Percentiles rank a stretch among this genome's conserved stretches.
Conservation (phyloP, 2,329 filamentous ascomycete species). For the Apiospora saccharicola region DNA sequence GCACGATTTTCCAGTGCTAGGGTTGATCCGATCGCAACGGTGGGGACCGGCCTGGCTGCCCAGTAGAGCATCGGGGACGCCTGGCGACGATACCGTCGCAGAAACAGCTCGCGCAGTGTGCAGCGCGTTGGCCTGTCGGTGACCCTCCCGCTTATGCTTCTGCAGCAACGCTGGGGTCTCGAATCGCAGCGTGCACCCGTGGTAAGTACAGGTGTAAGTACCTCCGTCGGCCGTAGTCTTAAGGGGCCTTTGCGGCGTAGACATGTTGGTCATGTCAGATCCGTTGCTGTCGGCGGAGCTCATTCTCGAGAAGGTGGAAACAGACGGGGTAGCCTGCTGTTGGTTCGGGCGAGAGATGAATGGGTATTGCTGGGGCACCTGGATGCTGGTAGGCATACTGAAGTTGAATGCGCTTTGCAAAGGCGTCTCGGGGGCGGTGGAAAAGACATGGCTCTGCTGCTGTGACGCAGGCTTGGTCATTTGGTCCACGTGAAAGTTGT, state of each 20-base stretch:
- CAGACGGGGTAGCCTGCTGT: conserved; percentile 47
- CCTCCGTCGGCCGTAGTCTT: conserved; percentile 78
- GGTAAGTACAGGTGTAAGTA: conserved; percentile 96
- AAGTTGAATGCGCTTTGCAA: conserved; percentile 41
- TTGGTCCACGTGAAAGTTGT: conserved; percentile 50
- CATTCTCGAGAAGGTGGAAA: conserved; percentile 48
- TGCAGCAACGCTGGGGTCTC: conserved; percentile 87
- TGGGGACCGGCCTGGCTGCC: conserved; percentile 94
- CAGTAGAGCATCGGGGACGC: conserved; percentile 62
- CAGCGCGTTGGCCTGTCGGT: conserved; percentile 71
- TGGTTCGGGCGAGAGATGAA: conserved; percentile 43
- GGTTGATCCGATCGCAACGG: conserved; percentile 91
- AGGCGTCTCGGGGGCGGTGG: conserved; percentile 41
- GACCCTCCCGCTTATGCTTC: conserved; percentile 94
- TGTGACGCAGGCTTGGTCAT: conserved; percentile 43
- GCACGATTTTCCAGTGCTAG: conserved; percentile 93
- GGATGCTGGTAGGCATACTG: conserved; percentile 49
- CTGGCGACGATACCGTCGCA: conserved; percentile 39
- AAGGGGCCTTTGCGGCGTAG: conserved; percentile 58
- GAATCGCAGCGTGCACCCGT: conserved; percentile 87
- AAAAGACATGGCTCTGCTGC: conserved; percentile 29
- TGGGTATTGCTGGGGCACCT: conserved; percentile 60
- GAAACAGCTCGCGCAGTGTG: conserved; percentile 44
- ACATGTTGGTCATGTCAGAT: conserved; percentile 42
- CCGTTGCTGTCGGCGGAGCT: conserved; percentile 53